phyloP scores from a whole-genome alignment of 2,329 filamentous ascomycete species.

The Stagonosporopsis cucurbitacearum region DNA sequence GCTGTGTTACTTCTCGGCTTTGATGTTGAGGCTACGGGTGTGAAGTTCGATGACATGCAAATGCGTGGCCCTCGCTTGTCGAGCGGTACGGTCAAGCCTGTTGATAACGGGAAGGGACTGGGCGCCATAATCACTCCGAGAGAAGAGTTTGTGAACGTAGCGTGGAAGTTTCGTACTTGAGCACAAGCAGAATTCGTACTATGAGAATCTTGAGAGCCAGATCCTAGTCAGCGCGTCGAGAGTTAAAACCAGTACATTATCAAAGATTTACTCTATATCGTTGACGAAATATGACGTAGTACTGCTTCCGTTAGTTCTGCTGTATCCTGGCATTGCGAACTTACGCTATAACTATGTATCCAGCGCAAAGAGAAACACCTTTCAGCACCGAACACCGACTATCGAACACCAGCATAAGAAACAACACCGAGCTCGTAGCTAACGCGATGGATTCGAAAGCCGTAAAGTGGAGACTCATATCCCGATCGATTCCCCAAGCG shows the following conservation, averaged over 20 bases:
- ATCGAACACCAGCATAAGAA: conserved; percentile 19
- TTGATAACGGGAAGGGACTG: background rate
- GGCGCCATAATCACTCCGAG: background rate
- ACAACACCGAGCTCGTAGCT: conserved; percentile 17
- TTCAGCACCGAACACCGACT: conserved; percentile 18
- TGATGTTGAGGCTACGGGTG: background rate
- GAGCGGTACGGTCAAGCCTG: conserved; percentile 1
- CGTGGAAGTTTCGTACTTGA: background rate
- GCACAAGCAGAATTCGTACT: background rate
- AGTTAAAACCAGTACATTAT: too few relatives aligned
- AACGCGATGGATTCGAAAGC: conserved; percentile 76
- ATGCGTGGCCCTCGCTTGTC: background rate
- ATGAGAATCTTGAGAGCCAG: too few relatives aligned
- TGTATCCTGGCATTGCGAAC: background rate
- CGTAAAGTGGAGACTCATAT: conserved; percentile 78
- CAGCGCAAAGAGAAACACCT: conserved; percentile 16
- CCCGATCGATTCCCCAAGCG: conserved; percentile 62
- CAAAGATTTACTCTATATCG: background rate
- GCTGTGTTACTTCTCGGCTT: conserved; percentile 2
- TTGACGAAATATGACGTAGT: conserved; percentile 14
- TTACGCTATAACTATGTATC: conserved; percentile 22
- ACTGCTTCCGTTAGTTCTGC: background rate
- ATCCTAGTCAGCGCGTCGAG: too few relatives aligned
- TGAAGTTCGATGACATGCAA: background rate
- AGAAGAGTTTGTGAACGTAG: background rate